A percentile compares a stretch with the other conserved stretches of the same genome.
Evolutionary conservation across 441 rosid genomes (phyloP).

Genomic region (Jatropha multifida): DNA sequence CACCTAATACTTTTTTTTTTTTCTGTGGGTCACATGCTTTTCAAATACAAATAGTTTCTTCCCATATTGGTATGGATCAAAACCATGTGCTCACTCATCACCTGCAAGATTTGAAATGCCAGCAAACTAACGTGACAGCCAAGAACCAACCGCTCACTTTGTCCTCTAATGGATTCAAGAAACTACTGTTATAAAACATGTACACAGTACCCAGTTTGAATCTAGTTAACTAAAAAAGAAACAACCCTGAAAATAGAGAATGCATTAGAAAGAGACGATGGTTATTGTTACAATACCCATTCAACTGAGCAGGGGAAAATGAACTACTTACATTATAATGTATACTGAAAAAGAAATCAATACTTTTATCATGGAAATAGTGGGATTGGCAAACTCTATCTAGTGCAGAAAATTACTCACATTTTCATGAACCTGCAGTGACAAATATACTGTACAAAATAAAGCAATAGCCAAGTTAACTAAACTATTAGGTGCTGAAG

Average conservation of each 20-base stretch:
- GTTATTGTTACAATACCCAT: neutral
- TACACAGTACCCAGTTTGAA: too few species aligned
- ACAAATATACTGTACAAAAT: conserved; percentile 28
- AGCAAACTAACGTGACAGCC: neutral
- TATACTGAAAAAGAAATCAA: conserved; percentile 4
- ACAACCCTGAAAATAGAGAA: neutral
- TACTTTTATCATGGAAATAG: conserved; percentile 16
- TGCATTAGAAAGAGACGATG: neutral
- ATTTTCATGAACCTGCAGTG: conserved; percentile 26
- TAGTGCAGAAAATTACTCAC: neutral
- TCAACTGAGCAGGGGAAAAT: conserved; percentile 7
- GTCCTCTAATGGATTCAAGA: neutral
- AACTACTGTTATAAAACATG: too few species aligned
- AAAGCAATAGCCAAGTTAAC: conserved; percentile 20
- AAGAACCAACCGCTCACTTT: neutral
- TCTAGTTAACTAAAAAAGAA: neutral
- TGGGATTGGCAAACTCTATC: neutral
- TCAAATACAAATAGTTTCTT: conserved; percentile 2
- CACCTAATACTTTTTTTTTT: conserved; percentile 21
- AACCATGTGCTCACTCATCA: conserved; percentile 24
- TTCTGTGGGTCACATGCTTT: conserved; percentile 34
- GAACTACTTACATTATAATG: conserved; percentile 21
- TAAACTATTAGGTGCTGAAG: conserved; percentile 27
- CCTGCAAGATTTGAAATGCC: neutral
- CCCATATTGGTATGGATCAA: conserved; percentile 25